Percentiles rank a stretch among this genome's conserved stretches.
phyloP scores from a whole-genome alignment of 202 grass and related monocot species.

The Zoysia matrella region DNA sequence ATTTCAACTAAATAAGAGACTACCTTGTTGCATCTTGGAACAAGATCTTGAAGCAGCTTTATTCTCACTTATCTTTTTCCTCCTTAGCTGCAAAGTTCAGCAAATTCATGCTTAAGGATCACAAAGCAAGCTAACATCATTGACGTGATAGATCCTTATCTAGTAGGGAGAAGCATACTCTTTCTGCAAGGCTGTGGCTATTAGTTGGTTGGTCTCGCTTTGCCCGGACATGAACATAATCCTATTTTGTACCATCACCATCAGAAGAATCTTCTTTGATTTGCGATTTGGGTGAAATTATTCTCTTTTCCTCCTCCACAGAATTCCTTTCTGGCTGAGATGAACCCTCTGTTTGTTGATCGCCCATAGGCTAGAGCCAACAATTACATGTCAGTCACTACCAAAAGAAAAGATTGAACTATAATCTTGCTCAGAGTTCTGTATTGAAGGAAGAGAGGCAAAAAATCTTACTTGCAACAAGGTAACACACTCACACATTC shows the following conservation, averaged over 20 bases:
- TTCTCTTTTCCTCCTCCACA: slow-evolving; percentile 56
- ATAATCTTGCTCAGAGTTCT: neutral
- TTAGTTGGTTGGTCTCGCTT: slow-evolving; percentile 96
- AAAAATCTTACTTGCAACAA: slow-evolving; percentile 52
- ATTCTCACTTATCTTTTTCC: slow-evolving; percentile 78
- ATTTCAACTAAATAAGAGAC: slow-evolving; percentile 21
- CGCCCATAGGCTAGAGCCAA: slow-evolving; percentile 47
- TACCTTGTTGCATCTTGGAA: slow-evolving; percentile 98
- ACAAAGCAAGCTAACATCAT: slow-evolving; percentile 19
- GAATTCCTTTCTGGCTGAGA: slow-evolving; percentile 55
- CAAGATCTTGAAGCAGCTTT: slow-evolving; percentile 98
- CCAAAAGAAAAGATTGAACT: slow-evolving; percentile 22
- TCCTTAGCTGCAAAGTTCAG: slow-evolving; percentile 43
- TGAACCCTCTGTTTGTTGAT: slow-evolving; percentile 62
- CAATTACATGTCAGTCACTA: slow-evolving; percentile 19
- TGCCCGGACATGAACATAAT: slow-evolving; percentile 87
- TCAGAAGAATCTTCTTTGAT: slow-evolving; percentile 69
- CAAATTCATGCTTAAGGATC: slow-evolving; percentile 40
- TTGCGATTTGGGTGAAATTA: slow-evolving; percentile 47
- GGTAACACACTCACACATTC: slow-evolving; percentile 32
- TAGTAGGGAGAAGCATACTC: slow-evolving; percentile 62
- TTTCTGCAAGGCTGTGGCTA: slow-evolving; percentile 99
- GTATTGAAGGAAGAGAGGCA: slow-evolving; percentile 11
- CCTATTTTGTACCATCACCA: slow-evolving; percentile 66
- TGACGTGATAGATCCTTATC: slow-evolving; percentile 22